Base-by-base conservation (phyloP, 202 grass and related monocot species). In the Cymbopogon flexuosus region DNA sequence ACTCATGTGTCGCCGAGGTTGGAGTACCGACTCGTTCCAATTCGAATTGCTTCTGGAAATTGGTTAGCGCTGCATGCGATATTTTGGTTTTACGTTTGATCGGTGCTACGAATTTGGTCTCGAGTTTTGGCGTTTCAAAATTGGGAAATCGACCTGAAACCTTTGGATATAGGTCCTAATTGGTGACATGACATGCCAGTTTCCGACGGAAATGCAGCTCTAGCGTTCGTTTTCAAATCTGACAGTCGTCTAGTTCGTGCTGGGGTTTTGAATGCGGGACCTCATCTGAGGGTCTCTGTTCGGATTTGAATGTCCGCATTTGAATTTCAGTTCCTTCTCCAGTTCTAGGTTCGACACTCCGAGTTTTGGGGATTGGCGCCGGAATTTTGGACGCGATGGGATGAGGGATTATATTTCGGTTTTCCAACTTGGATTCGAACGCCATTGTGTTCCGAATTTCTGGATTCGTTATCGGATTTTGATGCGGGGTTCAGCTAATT, bases 1-100 rank as follows among this genome's bases (percentile, higher is more conserved):
- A 68, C 39, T 88, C 80, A 39, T 27, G 46, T 18, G 8, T 52
- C 80, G 15, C 40, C 34, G 62, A 84, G 86, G 76, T 84, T 64
- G 0, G 54, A 5, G 2, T 52, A 2, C 18, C 2, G 5, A 22
- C 52, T 57, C n/a, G 52, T 22, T 22, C 9, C 52, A 22, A 3
- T 22, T 10, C 52, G 52, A 57, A 57, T 57, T 57, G 52, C n/a
- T 22, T 22, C 52, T 54, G 47, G 8, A 54, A 8, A 6, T 54
- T 40, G 37, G 37, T 40, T 40, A 40, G 37, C 9, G 37, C 7
- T 40, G 37, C 37, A 40, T 2, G 37, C 37, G 37, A 40, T 40
- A 9, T 40, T 40, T 40, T 40, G 8, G 8, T 40, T 40, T 37
- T 40, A 7, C 37, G 7, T 40, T 40, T 40, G 37, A 40, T 40